Conservation (phyloP, 106 monocot species). For the Dioscorea alata region DNA sequence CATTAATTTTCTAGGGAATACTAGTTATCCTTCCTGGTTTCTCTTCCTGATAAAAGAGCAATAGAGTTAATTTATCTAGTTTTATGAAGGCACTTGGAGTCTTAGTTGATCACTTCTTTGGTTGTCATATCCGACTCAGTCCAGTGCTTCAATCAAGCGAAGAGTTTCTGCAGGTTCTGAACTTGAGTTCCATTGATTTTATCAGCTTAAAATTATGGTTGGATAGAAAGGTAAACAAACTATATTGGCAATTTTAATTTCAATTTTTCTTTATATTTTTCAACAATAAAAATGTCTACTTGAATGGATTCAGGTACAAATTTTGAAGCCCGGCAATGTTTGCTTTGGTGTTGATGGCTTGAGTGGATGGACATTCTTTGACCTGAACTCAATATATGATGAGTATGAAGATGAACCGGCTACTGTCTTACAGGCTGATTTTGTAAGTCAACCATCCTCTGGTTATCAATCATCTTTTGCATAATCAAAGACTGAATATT, state of each 20-base stretch:
- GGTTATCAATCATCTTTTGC: neutral
- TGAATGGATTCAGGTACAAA: slow-evolving; percentile 32
- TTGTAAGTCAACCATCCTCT: slow-evolving; percentile 36
- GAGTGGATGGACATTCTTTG: slow-evolving; percentile 52
- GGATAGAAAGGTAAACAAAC: slow-evolving; percentile 51
- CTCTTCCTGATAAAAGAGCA: no score
- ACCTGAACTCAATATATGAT: slow-evolving; percentile 63
- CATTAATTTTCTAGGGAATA: no score
- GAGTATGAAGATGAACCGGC: slow-evolving; percentile 48
- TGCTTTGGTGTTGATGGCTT: slow-evolving; percentile 49
- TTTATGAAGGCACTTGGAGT: no score
- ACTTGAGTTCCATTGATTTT: slow-evolving; percentile 40
- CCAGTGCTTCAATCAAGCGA: slow-evolving; percentile 37
- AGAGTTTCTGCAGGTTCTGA: slow-evolving; percentile 60
- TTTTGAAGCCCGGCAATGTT: slow-evolving; percentile 51
- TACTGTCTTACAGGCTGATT: slow-evolving; percentile 57
- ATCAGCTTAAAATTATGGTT: slow-evolving; percentile 67
- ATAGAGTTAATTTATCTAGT: no score
- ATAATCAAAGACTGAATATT: no score
- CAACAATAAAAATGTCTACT: neutral
- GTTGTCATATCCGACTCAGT: slow-evolving; percentile 27
- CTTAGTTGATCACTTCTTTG: neutral
- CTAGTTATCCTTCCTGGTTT: no score
- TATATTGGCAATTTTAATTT: neutral
- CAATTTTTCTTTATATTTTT: no score